Evolutionary conservation across 2,329 filamentous ascomycete genomes (phyloP), one percentile per base, ranked within the genome.

Genomic region (Pyrenochaeta sp.): DNA sequence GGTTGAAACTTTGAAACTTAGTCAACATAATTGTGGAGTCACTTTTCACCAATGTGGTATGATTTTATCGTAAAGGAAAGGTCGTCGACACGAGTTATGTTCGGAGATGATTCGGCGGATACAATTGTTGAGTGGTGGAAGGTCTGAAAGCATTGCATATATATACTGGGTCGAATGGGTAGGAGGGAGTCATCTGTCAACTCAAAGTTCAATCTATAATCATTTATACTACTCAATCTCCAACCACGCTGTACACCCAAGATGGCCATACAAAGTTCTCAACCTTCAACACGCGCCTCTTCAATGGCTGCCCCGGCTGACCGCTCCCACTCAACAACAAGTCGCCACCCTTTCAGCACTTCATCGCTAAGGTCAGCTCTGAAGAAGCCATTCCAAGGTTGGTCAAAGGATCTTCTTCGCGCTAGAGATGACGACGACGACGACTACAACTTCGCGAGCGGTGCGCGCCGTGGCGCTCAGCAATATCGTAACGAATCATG

Each of bases 301-400:
- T 60, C 60, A 10, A 21, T 55, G 3, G 49, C 57, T 12, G 30
- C 29, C 2, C 29, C 46, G 14, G 35, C 36, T 27, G 36, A 30
- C 10, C 33, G 18, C 39, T 37, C 47, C 11, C 17, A 35, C 23
- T 45, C 54, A 6, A n/a, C 40, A 17, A 50, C 27, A 30, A 55
- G 45, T 14, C 41, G 32, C 4, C 50, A 49, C 39, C 32, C 45
- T 7, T 32, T 58, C 20, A 44, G 56, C 21, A 55, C 51, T 11
- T 50, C 49, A 9, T 60, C 60, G 7, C 32, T 69, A 20, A 63
- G 56, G 30, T 51, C 65, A 15, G 56, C 59, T 2, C 51, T 74
- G 27, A 73, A 72, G 51, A 73, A 72, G 50, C 72, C 71, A 7
- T 73, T 73, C 41, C 68, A 73, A 43, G 72, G 71, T 4, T 74